Conservation (phyloP, 495 filamentous ascomycete species). For the Bombardia bombarda region DNA sequence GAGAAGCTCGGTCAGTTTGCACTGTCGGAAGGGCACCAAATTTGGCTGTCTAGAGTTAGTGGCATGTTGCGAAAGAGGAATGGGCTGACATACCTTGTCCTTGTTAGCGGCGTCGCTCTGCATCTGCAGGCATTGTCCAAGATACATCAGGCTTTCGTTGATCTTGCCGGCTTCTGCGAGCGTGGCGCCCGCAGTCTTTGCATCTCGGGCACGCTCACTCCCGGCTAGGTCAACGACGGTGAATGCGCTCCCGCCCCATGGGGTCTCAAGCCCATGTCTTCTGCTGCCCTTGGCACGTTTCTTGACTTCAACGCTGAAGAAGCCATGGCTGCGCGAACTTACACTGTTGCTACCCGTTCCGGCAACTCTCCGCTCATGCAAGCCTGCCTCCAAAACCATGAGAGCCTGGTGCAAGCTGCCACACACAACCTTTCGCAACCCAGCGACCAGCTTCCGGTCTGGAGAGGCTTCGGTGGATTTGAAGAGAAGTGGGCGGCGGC, state of each 20-base stretch:
- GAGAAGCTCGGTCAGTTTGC: slow-evolving; percentile 91
- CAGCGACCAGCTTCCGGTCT: slow-evolving; percentile 85
- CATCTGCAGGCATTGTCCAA: slow-evolving; percentile 95
- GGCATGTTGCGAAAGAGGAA: background rate
- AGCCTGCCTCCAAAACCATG: slow-evolving; percentile 81
- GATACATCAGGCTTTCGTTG: slow-evolving; percentile 95
- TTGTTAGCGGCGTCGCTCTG: slow-evolving; percentile 71
- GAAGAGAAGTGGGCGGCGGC: slow-evolving; percentile 72
- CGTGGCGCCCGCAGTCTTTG: slow-evolving; percentile 87
- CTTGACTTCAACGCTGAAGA: slow-evolving; percentile 94
- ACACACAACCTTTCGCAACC: slow-evolving; percentile 83
- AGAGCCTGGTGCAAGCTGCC: slow-evolving; percentile 78
- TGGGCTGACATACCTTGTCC: slow-evolving; percentile 55
- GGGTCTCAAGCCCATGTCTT: slow-evolving; percentile 30
- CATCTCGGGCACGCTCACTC: slow-evolving; percentile 85
- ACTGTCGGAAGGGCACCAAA: slow-evolving; percentile 86
- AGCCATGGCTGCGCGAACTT: slow-evolving; percentile 87
- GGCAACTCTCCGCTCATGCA: slow-evolving; percentile 80
- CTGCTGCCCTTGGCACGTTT: slow-evolving; percentile 54
- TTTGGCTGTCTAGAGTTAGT: slow-evolving; percentile 47
- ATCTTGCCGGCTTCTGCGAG: slow-evolving; percentile 95
- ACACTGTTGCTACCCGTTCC: slow-evolving; percentile 85
- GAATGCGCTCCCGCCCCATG: slow-evolving; percentile 73
- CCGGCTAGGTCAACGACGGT: slow-evolving; percentile 92
- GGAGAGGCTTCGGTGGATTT: slow-evolving; percentile 78